Conservation (phyloP, 176 grass and related monocot species). For the Hordeum marinum region DNA sequence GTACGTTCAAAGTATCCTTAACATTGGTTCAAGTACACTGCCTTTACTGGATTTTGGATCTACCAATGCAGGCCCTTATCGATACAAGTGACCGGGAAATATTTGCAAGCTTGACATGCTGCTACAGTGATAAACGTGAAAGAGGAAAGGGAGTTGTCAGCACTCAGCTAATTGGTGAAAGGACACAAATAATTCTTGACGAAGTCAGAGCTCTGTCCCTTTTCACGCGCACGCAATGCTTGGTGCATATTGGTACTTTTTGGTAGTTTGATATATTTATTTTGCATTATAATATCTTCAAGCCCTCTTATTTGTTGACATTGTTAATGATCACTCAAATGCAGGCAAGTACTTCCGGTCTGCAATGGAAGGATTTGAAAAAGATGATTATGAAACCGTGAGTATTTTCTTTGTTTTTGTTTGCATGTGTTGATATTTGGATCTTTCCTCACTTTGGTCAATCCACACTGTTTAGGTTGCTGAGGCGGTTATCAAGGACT, state of each 20-base stretch:
- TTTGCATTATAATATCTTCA: slow-evolving; percentile 27
- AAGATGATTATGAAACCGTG: slow-evolving; percentile 66
- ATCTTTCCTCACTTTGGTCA: slow-evolving; percentile 11
- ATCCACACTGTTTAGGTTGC: slow-evolving; percentile 68
- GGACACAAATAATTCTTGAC: slow-evolving; percentile 91
- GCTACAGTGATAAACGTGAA: slow-evolving; percentile 66
- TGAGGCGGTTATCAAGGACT: slow-evolving; percentile 84
- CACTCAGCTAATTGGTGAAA: slow-evolving; percentile 90
- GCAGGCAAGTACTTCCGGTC: slow-evolving; percentile 83
- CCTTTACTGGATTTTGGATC: slow-evolving; percentile 27
- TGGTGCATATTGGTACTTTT: slow-evolving; percentile 82
- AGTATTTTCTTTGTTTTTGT: slow-evolving; percentile 29
- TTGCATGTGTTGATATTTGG: slow-evolving; percentile 30
- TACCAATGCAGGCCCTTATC: slow-evolving; percentile 63
- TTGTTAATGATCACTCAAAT: slow-evolving; percentile 30
- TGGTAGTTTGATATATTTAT: slow-evolving; percentile 19
- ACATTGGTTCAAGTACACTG: neutral
- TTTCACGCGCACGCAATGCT: slow-evolving; percentile 72
- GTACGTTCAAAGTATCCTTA: slow-evolving; percentile 6
- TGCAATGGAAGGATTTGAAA: slow-evolving; percentile 87
- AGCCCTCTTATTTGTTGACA: neutral
- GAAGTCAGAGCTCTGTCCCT: slow-evolving; percentile 76
- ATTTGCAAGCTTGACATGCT: slow-evolving; percentile 88
- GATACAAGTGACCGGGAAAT: slow-evolving; percentile 91
- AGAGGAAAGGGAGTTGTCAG: slow-evolving; percentile 80